Evolutionary conservation across 2,329 filamentous ascomycete genomes (phyloP), one percentile per base, ranked within the genome.

Genomic region (Phyllosticta citrichinensis): DNA sequence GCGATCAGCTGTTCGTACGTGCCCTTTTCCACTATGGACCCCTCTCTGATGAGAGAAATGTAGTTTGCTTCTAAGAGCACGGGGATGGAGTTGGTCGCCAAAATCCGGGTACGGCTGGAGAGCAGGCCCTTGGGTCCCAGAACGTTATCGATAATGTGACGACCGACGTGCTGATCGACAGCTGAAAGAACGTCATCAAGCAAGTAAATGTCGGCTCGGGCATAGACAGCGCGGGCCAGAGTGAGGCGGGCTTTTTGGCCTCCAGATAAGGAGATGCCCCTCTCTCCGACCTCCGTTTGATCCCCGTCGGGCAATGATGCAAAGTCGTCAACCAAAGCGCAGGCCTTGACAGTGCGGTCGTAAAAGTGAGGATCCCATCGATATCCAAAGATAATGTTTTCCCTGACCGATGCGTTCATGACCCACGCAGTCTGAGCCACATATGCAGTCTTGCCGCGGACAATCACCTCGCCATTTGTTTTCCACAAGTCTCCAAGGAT

Each of bases 311-410:
- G 94, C 56, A 99, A 82, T 67, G 90, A 91, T 55, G 86, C 83
- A 75, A 99, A 97, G 71, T 99, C 94, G 66, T 97, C 92, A 5
- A 87, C 71, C 35, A 99, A 80, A 54, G 94, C 94, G 72, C 95
- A 99, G 51, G 94, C 93, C 71, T 90, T 87, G 57, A 99, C 81
- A 0, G 93, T 97, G 69, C 89, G 87, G 61, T 97, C 90, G 75
- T 99, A 99, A 74, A 99, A 99, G 30, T 87, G 83, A 5, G 92
- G 87, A 74, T 99, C 93, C 80, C 89, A 97, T 55, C 90, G 87
- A 75, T 99, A 91, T 1, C 94, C 94, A 70, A 99, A 99, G 4
- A 97, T 81, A 67, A 99, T 96, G 71, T 99, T 99, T 71, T 99
- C 94, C 68, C 91, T 90, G 61, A 99, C 92, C 30, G 89, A 96